Base-by-base conservation (phyloP, 106 monocot species). In the Agapanthus africanus region DNA sequence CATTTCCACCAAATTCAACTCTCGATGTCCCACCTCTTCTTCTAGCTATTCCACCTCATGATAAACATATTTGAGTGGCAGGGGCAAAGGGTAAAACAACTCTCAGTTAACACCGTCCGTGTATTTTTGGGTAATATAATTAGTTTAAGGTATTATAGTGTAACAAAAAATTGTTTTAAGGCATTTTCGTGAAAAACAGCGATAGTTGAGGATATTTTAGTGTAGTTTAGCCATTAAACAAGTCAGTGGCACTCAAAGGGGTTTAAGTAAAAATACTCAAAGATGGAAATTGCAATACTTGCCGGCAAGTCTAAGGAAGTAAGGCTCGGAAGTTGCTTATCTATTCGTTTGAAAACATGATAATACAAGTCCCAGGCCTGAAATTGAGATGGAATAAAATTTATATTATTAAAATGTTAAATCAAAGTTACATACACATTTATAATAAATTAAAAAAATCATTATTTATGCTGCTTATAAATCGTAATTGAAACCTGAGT, bases 361-460 rank as follows among this genome's bases (percentile, higher is more conserved):
- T 99, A 99, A 83, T 99, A 99, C 65, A 99, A 81, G 81, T 99
- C 97, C 97, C 97, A 99, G 19, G 97, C 97, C 97, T 99, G 80
- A 46, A 77, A 71, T 37, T 36, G 19, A 11, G 56, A 22, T 35
- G 39, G 61, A 50, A 70, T 49, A 40, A 54, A 27, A 34, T 78
- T 22, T 3, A 36, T 23, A n/a, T n/a, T n/a, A n/a, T n/a, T n/a
- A 30, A 44, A 67, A 46, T 46, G 46, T 46, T 14, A 46, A 46
- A 46, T 46, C 23, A 39, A 59, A 41, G 14, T 32, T 31, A 10
- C 39, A 57, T 2, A 26, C 0, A 44, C 56, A 44, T 38, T 38
- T 61, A 49, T 40, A 63, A 69, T 13, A 40, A 38, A n/a, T n/a
- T 16, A 16, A 40, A 59, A 63, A 14, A 39, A 15, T 36, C 10